Conservation (phyloP, 2,329 filamentous ascomycete species). For the Aspergillus ibericus region DNA sequence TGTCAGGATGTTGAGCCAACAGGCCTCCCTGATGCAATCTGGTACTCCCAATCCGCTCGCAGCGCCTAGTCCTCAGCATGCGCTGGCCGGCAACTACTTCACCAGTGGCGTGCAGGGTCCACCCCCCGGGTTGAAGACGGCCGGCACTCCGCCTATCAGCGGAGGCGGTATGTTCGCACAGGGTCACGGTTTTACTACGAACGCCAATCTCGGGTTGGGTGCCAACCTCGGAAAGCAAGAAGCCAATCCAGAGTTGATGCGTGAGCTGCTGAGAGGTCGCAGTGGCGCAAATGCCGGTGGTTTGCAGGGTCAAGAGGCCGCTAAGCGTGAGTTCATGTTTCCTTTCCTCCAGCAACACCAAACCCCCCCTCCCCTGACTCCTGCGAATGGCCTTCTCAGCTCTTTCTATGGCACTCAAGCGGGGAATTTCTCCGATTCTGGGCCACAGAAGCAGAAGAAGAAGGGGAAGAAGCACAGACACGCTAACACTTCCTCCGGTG, state of each 20-base stretch:
- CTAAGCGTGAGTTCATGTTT: slow-evolving; percentile 98
- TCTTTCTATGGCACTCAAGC: slow-evolving; percentile 86
- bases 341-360: slow-evolving; percentile 88
- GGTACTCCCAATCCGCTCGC: slow-evolving; percentile 39
- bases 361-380: slow-evolving; percentile 84
- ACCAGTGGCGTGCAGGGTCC: slow-evolving; percentile 84
- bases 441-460: slow-evolving; percentile 95
- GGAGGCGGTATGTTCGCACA: slow-evolving; percentile 85
- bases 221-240: slow-evolving; percentile 68
- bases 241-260: slow-evolving; percentile 70
- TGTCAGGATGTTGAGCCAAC: slow-evolving; percentile 56
- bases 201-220: slow-evolving; percentile 63
- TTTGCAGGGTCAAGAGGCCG: slow-evolving; percentile 74
- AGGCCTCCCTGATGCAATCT: slow-evolving; percentile 44
- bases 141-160: slow-evolving; percentile 83
- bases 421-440: slow-evolving; percentile 86
- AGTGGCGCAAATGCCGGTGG: slow-evolving; percentile 59
- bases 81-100: slow-evolving; percentile 69
- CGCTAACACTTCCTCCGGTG: slow-evolving; percentile 99
- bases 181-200: slow-evolving; percentile 73
- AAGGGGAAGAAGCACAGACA: slow-evolving; percentile 99
- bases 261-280: slow-evolving; percentile 75
- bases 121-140: slow-evolving; percentile 91
- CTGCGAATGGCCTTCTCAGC: slow-evolving; percentile 85
- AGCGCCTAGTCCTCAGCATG: slow-evolving; percentile 40